These are phyloP conservation scores for Claviceps fusiformis DNA, from an alignment of 2,329 filamentous ascomycete species.

Conservation along the genomic window DNA sequence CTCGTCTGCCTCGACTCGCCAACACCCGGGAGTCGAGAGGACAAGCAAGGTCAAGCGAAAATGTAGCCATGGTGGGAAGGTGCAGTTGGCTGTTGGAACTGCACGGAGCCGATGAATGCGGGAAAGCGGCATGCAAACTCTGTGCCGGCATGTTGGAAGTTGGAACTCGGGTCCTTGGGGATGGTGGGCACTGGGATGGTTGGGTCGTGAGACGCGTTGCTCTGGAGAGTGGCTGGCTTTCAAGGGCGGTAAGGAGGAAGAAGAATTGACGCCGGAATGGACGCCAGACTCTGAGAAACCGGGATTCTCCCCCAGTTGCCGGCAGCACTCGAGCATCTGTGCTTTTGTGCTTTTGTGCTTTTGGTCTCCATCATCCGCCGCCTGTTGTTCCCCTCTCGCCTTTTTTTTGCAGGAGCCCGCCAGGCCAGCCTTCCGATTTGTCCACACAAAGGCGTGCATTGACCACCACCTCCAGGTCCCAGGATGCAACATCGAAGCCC, in stretches of 20 bases:
- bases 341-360: not conserved
- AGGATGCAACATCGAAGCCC: not conserved
- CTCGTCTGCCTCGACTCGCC: not conserved
- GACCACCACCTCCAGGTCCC: not conserved
- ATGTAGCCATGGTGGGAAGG: not conserved
- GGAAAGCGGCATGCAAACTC: not conserved
- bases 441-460: not conserved
- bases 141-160: not conserved
- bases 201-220: not conserved
- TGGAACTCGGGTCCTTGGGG: too few relatives aligned
- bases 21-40: not conserved
- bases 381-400: not conserved
- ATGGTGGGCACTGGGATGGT: not conserved
- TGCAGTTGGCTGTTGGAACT: not conserved
- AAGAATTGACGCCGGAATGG: too few relatives aligned
- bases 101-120: not conserved
- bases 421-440: not conserved
- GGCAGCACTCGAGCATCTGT: not conserved
- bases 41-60: not conserved
- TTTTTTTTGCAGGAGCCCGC: not conserved
- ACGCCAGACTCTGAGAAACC: not conserved
- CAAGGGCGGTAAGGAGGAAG: not conserved
- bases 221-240: not conserved
- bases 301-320: not conserved
- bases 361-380: too few relatives aligned